These are phyloP conservation scores for Aspergillus pseudoterreus DNA, from an alignment of 2,329 filamentous ascomycete species.

Conservation along the genomic window DNA sequence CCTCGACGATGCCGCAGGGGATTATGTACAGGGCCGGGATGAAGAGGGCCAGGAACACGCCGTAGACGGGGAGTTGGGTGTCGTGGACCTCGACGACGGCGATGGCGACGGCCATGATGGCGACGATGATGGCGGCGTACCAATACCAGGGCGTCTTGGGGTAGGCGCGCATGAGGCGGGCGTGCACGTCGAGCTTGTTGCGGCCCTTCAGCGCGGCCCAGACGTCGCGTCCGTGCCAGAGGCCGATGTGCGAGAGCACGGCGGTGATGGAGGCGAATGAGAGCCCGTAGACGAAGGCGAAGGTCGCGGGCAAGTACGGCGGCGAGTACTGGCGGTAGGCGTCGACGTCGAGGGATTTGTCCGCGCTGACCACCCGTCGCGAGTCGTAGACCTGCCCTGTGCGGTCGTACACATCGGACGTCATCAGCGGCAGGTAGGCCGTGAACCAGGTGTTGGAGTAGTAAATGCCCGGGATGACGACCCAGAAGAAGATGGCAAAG, in stretches of 20 bases:
- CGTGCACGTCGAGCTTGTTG: constrained; percentile 42
- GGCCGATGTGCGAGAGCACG: constrained; percentile 30
- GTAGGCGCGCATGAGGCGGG: constrained; percentile 39
- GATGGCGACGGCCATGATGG: constrained; percentile 27
- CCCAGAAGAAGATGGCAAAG: constrained; percentile 24
- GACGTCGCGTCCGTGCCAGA: constrained; percentile 30
- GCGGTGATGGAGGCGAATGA: constrained; percentile 62
- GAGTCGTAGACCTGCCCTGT: constrained; percentile 58
- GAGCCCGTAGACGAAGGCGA: constrained; percentile 51
- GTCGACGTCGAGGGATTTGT: constrained; percentile 54
- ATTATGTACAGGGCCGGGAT: constrained; percentile 44
- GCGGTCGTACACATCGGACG: constrained; percentile 58
- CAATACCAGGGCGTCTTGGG: constrained; percentile 41
- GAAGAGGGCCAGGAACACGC: constrained; percentile 39
- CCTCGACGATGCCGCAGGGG: constrained; percentile 44
- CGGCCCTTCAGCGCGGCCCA: constrained; percentile 24
- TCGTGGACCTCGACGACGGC: constrained; percentile 40
- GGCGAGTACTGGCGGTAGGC: constrained; percentile 63
- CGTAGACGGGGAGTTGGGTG: constrained; percentile 43
- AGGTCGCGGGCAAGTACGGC: constrained; percentile 59
- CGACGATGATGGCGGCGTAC: constrained; percentile 35
- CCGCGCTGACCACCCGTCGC: constrained; percentile 50
- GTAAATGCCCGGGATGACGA: constrained; percentile 31
- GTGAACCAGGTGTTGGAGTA: constrained; percentile 51
- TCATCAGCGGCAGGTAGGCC: constrained; percentile 58